phyloP scores from a whole-genome alignment of 2,329 filamentous ascomycete genomes.

The Hymenoscyphus fructigenus region DNA sequence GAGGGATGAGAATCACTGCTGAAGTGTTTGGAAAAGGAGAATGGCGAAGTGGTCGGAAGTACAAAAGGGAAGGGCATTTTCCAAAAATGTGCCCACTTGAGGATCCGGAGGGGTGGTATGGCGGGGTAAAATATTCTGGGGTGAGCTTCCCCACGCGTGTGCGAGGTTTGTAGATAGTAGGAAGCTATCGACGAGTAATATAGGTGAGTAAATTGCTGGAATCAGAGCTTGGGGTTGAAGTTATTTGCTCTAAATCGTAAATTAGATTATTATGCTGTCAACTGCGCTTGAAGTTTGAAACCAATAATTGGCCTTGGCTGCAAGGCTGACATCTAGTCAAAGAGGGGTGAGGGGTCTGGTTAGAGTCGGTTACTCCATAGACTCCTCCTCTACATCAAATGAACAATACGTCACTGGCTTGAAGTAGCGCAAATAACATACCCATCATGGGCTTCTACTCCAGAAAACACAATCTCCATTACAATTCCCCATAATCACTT shows the following conservation, averaged over 20 bases:
- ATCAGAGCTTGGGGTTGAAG: neutral
- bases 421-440: neutral
- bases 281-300: neutral
- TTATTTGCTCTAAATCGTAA: neutral
- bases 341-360: slow-evolving; percentile 3
- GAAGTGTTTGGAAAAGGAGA: slow-evolving; percentile 78
- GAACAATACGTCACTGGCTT: slow-evolving; percentile 16
- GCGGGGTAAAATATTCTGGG: neutral
- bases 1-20: slow-evolving; percentile 84
- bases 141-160: neutral
- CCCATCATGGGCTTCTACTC: neutral
- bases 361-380: slow-evolving; percentile 1
- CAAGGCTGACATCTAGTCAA: neutral
- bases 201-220: neutral
- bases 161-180: neutral
- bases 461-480: neutral
- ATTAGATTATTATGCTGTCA: neutral
- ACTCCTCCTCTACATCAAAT: neutral
- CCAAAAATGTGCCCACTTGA: neutral
- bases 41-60: slow-evolving; percentile 84
- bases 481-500: neutral
- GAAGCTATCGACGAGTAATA: neutral
- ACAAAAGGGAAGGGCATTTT: slow-evolving; percentile 86
- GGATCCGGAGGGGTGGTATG: neutral
- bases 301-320: slow-evolving; percentile 6